A percentile compares a stretch with the other conserved stretches of the same genome.
phyloP scores from a whole-genome alignment of 2,329 filamentous ascomycete species.

The Biscogniauxia marginata region DNA sequence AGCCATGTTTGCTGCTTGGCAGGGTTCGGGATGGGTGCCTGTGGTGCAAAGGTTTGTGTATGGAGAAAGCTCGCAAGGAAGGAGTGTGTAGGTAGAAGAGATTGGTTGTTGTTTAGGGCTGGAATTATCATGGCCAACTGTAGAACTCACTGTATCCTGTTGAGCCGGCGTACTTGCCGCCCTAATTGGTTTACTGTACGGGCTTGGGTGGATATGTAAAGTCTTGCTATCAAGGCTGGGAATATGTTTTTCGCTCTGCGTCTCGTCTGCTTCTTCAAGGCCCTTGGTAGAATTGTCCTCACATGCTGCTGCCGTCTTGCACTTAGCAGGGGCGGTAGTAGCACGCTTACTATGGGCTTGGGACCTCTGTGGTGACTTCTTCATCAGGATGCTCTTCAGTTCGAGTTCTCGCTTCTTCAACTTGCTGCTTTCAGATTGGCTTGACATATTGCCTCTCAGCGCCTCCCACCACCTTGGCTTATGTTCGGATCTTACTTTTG shows the following conservation, averaged over 20 bases:
- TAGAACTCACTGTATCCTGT: not conserved
- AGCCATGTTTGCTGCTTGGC: not conserved
- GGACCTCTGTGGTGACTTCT: not conserved
- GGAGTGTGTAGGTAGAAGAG: too few relatives aligned
- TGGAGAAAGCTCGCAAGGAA: not conserved
- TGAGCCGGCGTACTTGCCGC: not conserved
- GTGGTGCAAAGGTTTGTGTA: not conserved
- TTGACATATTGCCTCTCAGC: not conserved
- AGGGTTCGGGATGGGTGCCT: not conserved
- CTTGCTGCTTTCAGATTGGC: not conserved
- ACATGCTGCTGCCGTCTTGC: not conserved
- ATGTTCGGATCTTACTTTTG: too few relatives aligned
- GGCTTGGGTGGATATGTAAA: not conserved
- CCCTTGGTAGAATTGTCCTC: not conserved
- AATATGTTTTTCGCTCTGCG: not conserved
- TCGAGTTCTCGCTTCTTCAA: not conserved
- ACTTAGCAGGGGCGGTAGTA: not conserved
- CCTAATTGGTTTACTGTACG: not conserved
- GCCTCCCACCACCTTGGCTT: not conserved
- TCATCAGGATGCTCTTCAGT: not conserved
- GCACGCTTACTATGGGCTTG: not conserved
- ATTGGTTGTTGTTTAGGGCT: not conserved
- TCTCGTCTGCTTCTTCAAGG: not conserved
- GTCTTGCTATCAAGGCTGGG: not conserved
- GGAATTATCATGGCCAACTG: not conserved